These are phyloP conservation scores for Teratosphaeriaceae sp. DNA, from an alignment of 2,329 filamentous ascomycete genomes.

Conservation along the genomic window DNA sequence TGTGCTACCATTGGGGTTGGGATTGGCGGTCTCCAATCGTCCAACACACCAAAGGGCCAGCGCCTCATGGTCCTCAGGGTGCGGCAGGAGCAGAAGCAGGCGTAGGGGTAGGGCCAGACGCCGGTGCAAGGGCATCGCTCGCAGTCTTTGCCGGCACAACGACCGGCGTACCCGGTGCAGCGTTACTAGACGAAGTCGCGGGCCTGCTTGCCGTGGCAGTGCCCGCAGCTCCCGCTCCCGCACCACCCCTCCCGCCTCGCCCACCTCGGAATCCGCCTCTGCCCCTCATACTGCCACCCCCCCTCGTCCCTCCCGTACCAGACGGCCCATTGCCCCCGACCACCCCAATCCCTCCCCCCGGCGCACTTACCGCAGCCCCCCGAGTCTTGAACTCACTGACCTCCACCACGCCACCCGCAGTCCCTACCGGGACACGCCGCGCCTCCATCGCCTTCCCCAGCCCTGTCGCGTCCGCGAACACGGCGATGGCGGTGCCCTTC, in stretches of 20 bases:
- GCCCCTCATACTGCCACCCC: conserved; percentile 12
- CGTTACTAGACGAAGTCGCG: background rate
- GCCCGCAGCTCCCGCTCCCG: conserved; percentile 5
- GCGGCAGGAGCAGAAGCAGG: too few species aligned
- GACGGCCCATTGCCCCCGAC: conserved; percentile 13
- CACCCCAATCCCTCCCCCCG: conserved; percentile 7
- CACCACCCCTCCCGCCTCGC: conserved; percentile 9
- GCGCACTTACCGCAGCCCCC: too few species aligned
- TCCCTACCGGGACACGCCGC: conserved; percentile 73
- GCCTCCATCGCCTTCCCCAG: conserved; percentile 74
- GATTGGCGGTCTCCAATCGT: too few species aligned
- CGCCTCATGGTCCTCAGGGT: too few species aligned
- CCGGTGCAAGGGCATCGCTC: too few species aligned
- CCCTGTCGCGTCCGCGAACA: conserved; percentile 68
- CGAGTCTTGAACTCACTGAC: conserved; percentile 72
- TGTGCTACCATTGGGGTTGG: too few species aligned
- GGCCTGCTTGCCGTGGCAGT: background rate
- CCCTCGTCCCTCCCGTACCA: conserved; percentile 12
- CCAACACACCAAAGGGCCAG: too few species aligned
- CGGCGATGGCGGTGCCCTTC: conserved; percentile 90
- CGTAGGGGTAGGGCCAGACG: too few species aligned
- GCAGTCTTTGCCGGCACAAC: too few species aligned
- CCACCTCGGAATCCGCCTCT: conserved; percentile 8
- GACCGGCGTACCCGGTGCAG: background rate
- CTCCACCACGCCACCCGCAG: conserved; percentile 77